Evolutionary conservation across 177 flowering plant genomes (phyloP), one percentile per base, ranked within the genome.

Genomic region (Vitis hybrid): DNA sequence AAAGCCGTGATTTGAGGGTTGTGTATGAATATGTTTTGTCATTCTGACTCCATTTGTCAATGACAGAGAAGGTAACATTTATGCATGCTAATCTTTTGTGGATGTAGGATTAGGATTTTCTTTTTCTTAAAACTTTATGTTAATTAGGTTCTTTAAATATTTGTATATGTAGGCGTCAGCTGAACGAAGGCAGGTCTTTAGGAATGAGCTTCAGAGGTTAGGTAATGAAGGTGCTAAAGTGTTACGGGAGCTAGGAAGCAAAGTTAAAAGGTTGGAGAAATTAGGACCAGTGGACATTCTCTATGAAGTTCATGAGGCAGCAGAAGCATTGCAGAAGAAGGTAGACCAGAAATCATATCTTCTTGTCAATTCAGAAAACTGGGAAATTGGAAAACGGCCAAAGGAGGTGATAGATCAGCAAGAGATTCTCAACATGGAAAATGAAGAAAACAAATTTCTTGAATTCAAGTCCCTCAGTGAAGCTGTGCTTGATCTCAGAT

Each of bases 211-310:
- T n/a, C 76, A 69, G 62, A 81, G 76, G 69, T 87, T 86, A 17
- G 86, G 88, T 30, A 65, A 63, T 50, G 86, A 74, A 77, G 87
- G 88, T 55, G 86, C 90, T 21, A 83, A 75, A 76, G 83, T 85
- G 54, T 67, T 86, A 54, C 85, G 81, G 18, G 80, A 78, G 72
- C 76, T 86, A 54, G 90, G 87, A 32, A 78, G 68, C 70, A 86
- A 83, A 70, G 66, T 86, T 32, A 78, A 85, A 63, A 80, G 72
- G 55, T 78, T 85, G 90, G 90, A 86, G 72, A 83, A 83, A 76
- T 21, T 86, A 69, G 82, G 82, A 32, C 18, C 74, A 11, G 75
- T n/a, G 4, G 81, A 82, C 77, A 72, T 86, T 30, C 86, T 86
- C 10, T 62, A 62, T 56, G 76, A 82, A 69, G 83, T 84, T 21